Percentiles rank a stretch among this genome's conserved stretches.
Conservation (phyloP, 306 rosid genomes). For the Gleditsia sinensis region DNA sequence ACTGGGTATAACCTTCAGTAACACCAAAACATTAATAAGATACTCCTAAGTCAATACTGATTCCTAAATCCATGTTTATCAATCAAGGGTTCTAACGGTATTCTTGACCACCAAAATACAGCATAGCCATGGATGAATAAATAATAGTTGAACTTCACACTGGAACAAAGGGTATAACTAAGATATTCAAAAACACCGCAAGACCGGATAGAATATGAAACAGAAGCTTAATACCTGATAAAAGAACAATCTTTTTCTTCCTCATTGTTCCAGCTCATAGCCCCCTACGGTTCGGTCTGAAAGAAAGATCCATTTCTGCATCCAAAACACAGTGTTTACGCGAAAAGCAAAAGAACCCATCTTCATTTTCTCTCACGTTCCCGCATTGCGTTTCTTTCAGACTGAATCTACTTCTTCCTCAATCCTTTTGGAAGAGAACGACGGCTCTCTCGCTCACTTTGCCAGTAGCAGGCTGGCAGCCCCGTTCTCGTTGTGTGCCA, state of each 20-base stretch:
- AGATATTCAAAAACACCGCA: neutral
- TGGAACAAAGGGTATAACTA: neutral
- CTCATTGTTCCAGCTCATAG: constrained; percentile 8
- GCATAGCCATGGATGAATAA: neutral
- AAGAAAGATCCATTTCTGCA: neutral
- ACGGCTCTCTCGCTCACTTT: neutral
- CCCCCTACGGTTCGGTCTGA: neutral
- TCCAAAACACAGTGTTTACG: neutral
- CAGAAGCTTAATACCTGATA: neutral
- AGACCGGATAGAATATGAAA: neutral
- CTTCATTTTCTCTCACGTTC: neutral
- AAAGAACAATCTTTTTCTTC: constrained; percentile 3
- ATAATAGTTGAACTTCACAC: neutral
- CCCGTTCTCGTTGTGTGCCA: neutral
- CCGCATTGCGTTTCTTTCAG: neutral
- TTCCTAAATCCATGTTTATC: constrained; percentile 17
- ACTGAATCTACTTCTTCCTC: neutral
- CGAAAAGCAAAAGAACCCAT: neutral
- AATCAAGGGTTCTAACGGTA: constrained; percentile 42
- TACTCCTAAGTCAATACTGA: neutral
- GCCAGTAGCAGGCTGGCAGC: neutral
- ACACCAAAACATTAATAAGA: neutral
- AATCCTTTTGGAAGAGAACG: neutral
- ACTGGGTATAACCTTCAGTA: neutral
- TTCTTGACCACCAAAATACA: neutral